phyloP scores from a whole-genome alignment of 352 stramenopile genomes.

The Phytophthora pseudosyringae region DNA sequence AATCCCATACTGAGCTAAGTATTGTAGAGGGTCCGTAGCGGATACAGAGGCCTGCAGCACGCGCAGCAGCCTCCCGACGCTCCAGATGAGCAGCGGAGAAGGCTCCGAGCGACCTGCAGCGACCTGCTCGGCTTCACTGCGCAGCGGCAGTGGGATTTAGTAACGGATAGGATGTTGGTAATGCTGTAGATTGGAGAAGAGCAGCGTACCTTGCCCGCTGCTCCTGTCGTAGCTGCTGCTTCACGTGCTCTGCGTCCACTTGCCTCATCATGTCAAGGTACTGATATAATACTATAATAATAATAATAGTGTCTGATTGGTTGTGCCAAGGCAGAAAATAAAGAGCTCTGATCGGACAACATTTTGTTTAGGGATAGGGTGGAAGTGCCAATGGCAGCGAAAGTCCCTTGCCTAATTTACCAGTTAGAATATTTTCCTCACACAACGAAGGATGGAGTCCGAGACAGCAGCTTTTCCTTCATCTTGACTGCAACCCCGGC shows the following conservation, averaged over 20 bases:
- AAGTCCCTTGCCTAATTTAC: too few relatives aligned
- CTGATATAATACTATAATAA: too few relatives aligned
- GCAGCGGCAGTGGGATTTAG: background rate
- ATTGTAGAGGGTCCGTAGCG: conserved; percentile 2
- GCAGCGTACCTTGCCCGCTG: conserved; percentile 23
- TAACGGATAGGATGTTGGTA: background rate
- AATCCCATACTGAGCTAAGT: conserved; percentile 24
- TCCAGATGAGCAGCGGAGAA: conserved; percentile 25
- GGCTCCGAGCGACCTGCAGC: background rate
- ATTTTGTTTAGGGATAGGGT: too few relatives aligned
- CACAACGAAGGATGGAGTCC: too few relatives aligned
- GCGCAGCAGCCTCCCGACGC: conserved; percentile 37
- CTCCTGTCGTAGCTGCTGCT: conserved; percentile 26
- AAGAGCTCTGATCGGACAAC: too few relatives aligned
- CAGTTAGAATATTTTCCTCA: too few relatives aligned
- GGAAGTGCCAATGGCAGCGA: too few relatives aligned
- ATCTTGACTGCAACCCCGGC: too few relatives aligned
- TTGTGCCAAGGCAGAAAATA: too few relatives aligned
- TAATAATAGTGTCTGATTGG: too few relatives aligned
- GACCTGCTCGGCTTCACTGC: conserved; percentile 23
- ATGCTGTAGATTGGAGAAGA: background rate
- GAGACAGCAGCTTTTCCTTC: too few relatives aligned
- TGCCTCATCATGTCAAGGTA: background rate
- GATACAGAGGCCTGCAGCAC: conserved; percentile 20
- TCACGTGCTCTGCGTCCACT: conserved; percentile 27